These are phyloP conservation scores for Chrysoporthe austroafricana DNA, from an alignment of 2,329 filamentous ascomycete genomes.

Conservation along the genomic window DNA sequence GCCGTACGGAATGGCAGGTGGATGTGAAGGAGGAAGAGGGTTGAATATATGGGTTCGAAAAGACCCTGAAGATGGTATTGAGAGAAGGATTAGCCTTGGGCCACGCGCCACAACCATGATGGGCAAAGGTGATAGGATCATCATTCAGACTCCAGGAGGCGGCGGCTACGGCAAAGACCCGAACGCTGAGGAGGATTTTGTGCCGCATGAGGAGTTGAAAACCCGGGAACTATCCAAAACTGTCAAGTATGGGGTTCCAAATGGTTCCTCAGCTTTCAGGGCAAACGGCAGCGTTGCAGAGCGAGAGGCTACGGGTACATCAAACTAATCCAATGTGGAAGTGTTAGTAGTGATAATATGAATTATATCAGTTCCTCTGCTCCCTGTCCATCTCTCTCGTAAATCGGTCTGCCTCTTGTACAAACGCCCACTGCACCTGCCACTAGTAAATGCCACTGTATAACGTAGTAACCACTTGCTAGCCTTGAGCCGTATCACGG, in stretches of 20 bases:
- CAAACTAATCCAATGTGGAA: conserved; percentile 5
- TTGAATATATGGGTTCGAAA: conserved; percentile 86
- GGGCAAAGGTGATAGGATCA: conserved; percentile 76
- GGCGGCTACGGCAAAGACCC: conserved; percentile 69
- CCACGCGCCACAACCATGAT: conserved; percentile 81
- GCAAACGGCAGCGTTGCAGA: conserved; percentile 22
- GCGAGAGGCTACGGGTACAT: conserved; percentile 12
- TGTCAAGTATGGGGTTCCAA: not conserved
- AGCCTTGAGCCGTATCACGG: not conserved
- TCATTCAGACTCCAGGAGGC: conserved; percentile 77
- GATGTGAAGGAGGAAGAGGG: conserved; percentile 76
- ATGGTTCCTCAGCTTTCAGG: conserved; percentile 6
- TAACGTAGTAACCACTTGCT: not conserved
- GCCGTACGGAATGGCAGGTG: conserved; percentile 84
- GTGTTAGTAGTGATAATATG: not conserved
- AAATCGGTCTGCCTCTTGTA: not conserved
- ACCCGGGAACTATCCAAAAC: not conserved
- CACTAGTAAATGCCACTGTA: not conserved
- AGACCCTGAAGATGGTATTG: conserved; percentile 61
- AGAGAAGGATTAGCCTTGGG: conserved; percentile 70
- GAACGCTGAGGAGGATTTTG: conserved; percentile 14
- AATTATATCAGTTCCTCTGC: not conserved
- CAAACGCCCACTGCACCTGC: not conserved
- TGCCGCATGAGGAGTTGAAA: conserved; percentile 20
- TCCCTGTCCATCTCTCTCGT: not conserved